Evolutionary conservation across 192 early-diverging fungal genomes (phyloP), one percentile per base, ranked within the genome.

Genomic region (Podila epigama): DNA sequence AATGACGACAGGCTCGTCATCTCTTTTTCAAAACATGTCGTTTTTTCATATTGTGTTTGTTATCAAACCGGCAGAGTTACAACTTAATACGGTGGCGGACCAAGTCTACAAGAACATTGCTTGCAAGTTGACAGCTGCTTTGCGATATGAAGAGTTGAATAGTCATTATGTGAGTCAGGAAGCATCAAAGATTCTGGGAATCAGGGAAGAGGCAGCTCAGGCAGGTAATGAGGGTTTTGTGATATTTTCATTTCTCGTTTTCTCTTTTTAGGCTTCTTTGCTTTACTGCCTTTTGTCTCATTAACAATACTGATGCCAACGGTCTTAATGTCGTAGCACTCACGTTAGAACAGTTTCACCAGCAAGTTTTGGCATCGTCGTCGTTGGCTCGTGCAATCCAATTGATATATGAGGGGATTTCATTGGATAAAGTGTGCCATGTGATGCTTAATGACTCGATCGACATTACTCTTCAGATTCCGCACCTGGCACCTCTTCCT

Each of bases 1-100:
- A n/a, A n/a, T n/a, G n/a, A n/a, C n/a, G n/a, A n/a, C n/a, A n/a
- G n/a, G n/a, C n/a, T n/a, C n/a, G n/a, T n/a, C n/a, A n/a, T n/a
- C n/a, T n/a, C 63, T 65, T 34, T 34, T 68, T 33, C 72, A 52
- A 28, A 82, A 79, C 75, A 90, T 93, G 73, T 88, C 90, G 7
- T 87, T 88, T 69, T 94, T 94, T 75, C 91, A 94, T 81, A 79
- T 94, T 12, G 92, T 94, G 9, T 91, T 94, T 70, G 91, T 92
- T 3, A 60, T 91, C n/a, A 69, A 78, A 27, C 84, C 87, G 25
- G 70, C 80, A 5, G 80, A 84, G 44, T 60, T 85, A 4, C 81
- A 88, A 54, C 68, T 92, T 33, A 84, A 75, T 68, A 58, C 58
- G 57, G 86, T 92, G 40, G 87, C 92, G 0, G 85, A 95, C 56